These are phyloP conservation scores for Epithele typhae DNA, from an alignment of 768 basidiomycete species.

Conservation along the genomic window DNA sequence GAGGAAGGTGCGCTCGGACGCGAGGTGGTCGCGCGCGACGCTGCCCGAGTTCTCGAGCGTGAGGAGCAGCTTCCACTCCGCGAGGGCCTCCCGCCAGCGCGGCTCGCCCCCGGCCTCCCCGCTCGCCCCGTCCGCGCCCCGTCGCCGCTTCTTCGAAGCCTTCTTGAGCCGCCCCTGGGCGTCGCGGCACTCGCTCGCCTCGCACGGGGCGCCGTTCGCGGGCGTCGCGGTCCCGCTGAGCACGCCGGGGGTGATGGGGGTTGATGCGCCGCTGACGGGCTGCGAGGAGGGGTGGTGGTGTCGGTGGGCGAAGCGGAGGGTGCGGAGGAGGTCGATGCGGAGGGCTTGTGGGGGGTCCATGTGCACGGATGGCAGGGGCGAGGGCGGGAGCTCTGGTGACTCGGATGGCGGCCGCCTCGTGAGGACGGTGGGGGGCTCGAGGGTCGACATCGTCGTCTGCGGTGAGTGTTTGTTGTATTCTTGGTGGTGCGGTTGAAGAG, in stretches of 20 bases:
- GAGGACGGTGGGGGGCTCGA: slow-evolving; percentile 1
- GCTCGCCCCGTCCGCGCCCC: neutral
- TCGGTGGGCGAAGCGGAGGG: too few species aligned
- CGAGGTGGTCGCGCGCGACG: slow-evolving; percentile 50
- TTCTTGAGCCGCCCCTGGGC: neutral
- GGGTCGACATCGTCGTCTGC: neutral
- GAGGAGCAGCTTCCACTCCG: slow-evolving; percentile 20
- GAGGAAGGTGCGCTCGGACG: slow-evolving; percentile 46
- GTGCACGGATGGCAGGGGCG: slow-evolving; percentile 3
- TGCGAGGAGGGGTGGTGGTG: too few species aligned
- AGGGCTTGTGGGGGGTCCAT: neutral
- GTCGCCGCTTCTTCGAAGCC: neutral
- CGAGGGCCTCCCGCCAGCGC: neutral
- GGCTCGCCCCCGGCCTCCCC: neutral
- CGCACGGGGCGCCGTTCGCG: too few species aligned
- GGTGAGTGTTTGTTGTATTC: neutral
- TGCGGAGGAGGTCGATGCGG: neutral
- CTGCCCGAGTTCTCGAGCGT: slow-evolving; percentile 42
- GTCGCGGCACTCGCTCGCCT: neutral
- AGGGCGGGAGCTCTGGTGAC: slow-evolving; percentile 2
- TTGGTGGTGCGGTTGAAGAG: neutral
- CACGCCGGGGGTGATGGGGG: too few species aligned
- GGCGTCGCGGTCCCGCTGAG: too few species aligned
- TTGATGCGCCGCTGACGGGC: too few species aligned
- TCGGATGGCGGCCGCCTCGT: neutral